Conservation (phyloP, 1,284 basidiomycete genomes). For the Heliocybe sulcata region DNA sequence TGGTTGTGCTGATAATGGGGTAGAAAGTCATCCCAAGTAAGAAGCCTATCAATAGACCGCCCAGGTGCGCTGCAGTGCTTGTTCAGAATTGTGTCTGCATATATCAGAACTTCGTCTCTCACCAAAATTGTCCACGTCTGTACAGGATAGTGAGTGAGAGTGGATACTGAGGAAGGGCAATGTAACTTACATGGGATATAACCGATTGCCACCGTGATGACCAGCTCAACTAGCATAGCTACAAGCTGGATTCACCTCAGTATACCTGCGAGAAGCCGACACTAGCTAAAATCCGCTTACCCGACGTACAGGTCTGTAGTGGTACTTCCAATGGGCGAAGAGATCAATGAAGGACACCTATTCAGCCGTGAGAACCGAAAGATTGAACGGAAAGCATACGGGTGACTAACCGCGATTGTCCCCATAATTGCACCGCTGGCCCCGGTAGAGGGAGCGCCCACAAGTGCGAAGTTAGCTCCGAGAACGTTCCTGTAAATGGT, state of each 20-base stretch:
- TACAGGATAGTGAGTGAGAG: slow-evolving; percentile 3
- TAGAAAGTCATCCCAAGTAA: slow-evolving; percentile 79
- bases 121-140: slow-evolving; percentile 79
- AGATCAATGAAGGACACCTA: slow-evolving; percentile 83
- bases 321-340: slow-evolving; percentile 88
- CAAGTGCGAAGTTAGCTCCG: slow-evolving; percentile 87
- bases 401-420: slow-evolving; percentile 64
- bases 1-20: slow-evolving; percentile 80
- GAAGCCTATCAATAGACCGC: slow-evolving; percentile 80
- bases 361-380: slow-evolving; percentile 4
- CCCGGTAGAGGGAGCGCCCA: slow-evolving; percentile 88
- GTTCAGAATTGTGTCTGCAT: not conserved
- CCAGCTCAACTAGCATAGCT: slow-evolving; percentile 79
- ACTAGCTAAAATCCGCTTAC: slow-evolving; percentile 29
- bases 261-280: not conserved
- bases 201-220: slow-evolving; percentile 82
- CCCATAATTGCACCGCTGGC: slow-evolving; percentile 94
- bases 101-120: slow-evolving; percentile 12
- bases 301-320: slow-evolving; percentile 72
- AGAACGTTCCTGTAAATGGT: slow-evolving; percentile 58
- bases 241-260: slow-evolving; percentile 41
- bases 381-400: not conserved
- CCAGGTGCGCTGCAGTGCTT: slow-evolving; percentile 53
- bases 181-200: slow-evolving; percentile 63
- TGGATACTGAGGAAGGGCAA: slow-evolving; percentile 3